Evolutionary conservation across 176 grass and related monocot species (phyloP).

Genomic region (Bromus sterilis): DNA sequence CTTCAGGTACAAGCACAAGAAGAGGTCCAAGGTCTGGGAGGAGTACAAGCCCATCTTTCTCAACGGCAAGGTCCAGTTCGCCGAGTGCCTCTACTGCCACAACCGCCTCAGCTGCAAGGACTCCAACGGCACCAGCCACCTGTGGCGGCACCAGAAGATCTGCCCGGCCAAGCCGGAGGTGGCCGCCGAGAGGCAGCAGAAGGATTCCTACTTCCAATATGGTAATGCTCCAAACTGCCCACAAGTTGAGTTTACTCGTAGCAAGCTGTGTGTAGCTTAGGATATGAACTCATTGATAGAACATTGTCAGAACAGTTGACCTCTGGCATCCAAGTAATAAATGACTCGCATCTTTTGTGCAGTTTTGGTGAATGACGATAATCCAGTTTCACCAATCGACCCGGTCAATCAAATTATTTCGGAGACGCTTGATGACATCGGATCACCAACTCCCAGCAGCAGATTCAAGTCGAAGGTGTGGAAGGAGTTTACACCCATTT

Average conservation of each 20-base stretch:
- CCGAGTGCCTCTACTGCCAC: constrained; percentile 49
- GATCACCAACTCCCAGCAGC: constrained; percentile 14
- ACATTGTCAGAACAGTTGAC: neutral
- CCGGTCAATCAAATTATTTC: constrained; percentile 8
- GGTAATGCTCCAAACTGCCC: constrained; percentile 39
- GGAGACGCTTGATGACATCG: constrained; percentile 16
- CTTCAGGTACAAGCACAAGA: constrained; percentile 47
- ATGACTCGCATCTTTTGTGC: neutral
- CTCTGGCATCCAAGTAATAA: neutral
- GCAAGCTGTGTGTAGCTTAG: neutral
- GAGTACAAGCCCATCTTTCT: constrained; percentile 52
- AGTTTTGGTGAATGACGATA: constrained; percentile 30
- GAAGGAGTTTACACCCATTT: constrained; percentile 41
- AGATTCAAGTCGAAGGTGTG: constrained; percentile 63
- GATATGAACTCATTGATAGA: neutral
- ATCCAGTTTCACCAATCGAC: constrained; percentile 20
- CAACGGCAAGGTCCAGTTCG: constrained; percentile 42
- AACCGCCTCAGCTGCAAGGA: constrained; percentile 50
- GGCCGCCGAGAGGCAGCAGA: neutral
- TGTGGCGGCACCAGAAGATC: constrained; percentile 59
- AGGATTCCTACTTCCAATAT: constrained; percentile 38
- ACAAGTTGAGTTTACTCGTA: neutral
- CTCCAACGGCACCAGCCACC: constrained; percentile 51
- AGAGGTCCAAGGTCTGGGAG: constrained; percentile 58
- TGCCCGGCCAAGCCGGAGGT: constrained; percentile 26